Base-by-base conservation (phyloP, 2,329 filamentous ascomycete genomes). In the Daldinia sp. region DNA sequence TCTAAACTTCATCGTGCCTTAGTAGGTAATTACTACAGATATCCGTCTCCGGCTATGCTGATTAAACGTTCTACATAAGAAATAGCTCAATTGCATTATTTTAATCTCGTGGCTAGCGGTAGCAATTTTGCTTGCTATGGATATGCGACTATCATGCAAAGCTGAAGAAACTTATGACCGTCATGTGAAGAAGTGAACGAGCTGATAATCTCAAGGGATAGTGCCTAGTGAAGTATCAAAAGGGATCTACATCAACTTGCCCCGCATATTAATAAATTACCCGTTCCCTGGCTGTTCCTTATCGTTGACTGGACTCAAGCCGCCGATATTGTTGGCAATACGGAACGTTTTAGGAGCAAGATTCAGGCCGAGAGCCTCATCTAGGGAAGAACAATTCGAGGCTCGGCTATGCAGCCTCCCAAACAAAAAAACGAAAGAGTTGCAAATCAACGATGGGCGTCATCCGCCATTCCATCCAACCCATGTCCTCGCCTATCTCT, bases 81-180 rank as follows among this genome's bases (percentile, higher is more conserved):
- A 51, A 51, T 18, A 48, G 15, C 1, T 28, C 5, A 26, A 28
- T 48, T 15, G 44, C 23, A 28, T 28, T 18, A n/a, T 35, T 15
- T 7, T 20, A 35, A 37, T 18, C 4, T 41, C 26, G 15, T 51
- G 37, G 46, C 26, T 23, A 10, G 15, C 23, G 41, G 6, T 42
- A 10, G 30, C 10, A 23, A 48, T 9, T n/a, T 23, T 53, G 42
- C 46, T 61, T 51, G 30, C 26, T 55, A 65, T 61, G 54, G 4
- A 54, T 63, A 39, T 54, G 64, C 37, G 37, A 54, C 59, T 15
- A 51, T 50, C 20, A 54, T n/a, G 13, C 42, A n/a, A 26, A 56
- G 26, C 53, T 20, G 12, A 15, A 46, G 30, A 42, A 54, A 12
- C 23, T 18, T 39, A n/a, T 58, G 33, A 59, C 59, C 26, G 20